Conservation (phyloP, 208 protist species). For the Balamuthia mandrillaris region DNA sequence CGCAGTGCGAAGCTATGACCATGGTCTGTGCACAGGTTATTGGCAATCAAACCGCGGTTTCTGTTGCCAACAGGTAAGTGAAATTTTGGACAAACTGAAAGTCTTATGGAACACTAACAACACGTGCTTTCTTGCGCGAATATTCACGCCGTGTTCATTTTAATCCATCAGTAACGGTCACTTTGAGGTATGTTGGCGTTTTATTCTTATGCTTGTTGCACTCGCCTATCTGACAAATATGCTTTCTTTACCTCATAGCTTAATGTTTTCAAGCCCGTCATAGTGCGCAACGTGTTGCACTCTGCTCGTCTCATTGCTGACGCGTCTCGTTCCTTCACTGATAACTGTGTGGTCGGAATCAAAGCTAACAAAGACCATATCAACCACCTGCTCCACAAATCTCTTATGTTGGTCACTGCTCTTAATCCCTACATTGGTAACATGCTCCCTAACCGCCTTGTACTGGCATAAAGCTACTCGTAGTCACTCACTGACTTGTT, state of each 20-base stretch:
- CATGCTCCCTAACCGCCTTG: constrained; percentile 77
- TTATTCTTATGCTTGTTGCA: too few relatives aligned
- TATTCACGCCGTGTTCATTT: not conserved
- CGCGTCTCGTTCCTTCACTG: constrained; percentile 67
- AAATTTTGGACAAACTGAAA: constrained; percentile 82
- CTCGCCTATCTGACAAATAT: too few relatives aligned
- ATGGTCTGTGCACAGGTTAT: constrained; percentile 86
- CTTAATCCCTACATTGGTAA: constrained; percentile 89
- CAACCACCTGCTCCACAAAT: constrained; percentile 64
- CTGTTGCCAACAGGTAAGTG: constrained; percentile 74
- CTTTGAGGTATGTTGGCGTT: too few relatives aligned
- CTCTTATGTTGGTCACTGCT: constrained; percentile 87
- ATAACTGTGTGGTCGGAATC: constrained; percentile 80
- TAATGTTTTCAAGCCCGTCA: constrained; percentile 90
- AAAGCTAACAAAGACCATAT: constrained; percentile 72
- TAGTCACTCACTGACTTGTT: not conserved
- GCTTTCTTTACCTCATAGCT: too few relatives aligned
- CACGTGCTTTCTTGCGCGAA: too few relatives aligned
- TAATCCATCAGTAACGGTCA: not conserved
- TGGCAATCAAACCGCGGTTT: constrained; percentile 81
- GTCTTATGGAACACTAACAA: too few relatives aligned
- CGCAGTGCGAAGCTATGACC: constrained; percentile 86
- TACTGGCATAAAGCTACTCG: constrained; percentile 46
- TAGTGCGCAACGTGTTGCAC: constrained; percentile 73
- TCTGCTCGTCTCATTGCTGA: constrained; percentile 78